Percentiles rank a stretch among this genome's conserved stretches.
Evolutionary conservation across 257 asterid genomes (phyloP).

Genomic region (Solanum neorickii): DNA sequence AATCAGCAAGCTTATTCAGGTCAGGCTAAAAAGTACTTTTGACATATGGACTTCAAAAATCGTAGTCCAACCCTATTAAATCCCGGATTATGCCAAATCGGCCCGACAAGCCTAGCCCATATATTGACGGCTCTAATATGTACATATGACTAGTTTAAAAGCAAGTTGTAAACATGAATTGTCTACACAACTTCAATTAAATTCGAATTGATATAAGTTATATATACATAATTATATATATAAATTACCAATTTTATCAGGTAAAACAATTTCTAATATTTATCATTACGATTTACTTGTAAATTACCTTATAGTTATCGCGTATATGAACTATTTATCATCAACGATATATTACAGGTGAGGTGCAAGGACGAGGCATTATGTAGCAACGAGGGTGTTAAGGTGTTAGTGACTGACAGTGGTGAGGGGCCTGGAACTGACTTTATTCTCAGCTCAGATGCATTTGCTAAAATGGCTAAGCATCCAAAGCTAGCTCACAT

Average conservation of each 20-base stretch:
- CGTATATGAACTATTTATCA: not conserved
- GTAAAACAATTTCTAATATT: not conserved
- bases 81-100: rapidly evolving
- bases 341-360: conserved; percentile 5
- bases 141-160: not conserved
- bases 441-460: conserved; percentile 7
- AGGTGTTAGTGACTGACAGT: conserved; percentile 16
- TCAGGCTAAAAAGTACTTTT: too few relatives aligned
- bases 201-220: not conserved
- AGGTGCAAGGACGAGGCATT: conserved; percentile 12
- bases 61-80: too few relatives aligned
- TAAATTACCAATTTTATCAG: not conserved
- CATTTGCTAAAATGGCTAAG: conserved; percentile 8
- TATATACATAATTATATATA: not conserved
- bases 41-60: too few relatives aligned
- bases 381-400: conserved; percentile 11
- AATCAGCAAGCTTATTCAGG: too few relatives aligned
- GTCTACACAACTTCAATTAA: not conserved
- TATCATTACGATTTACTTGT: not conserved
- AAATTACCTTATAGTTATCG: not conserved
- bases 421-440: conserved; percentile 13
- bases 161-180: not conserved
- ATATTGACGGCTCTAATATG: too few relatives aligned
- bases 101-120: too few relatives aligned
- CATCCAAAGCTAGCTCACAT: not conserved